phyloP scores from a whole-genome alignment of 2,329 filamentous ascomycete species.

The Alternaria conjuncta region DNA sequence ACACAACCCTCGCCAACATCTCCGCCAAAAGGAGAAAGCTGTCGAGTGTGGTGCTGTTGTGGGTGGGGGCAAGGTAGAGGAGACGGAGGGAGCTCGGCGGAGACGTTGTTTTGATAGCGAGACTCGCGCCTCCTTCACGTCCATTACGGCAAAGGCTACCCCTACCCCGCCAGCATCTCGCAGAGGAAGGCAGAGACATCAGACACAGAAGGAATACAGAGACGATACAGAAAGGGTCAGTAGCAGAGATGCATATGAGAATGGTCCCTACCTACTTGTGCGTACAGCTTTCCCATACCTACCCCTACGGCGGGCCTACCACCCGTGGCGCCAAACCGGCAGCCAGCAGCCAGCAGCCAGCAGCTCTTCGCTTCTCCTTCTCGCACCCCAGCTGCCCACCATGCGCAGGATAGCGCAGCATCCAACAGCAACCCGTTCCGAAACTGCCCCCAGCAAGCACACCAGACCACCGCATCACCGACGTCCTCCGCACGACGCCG shows the following conservation, averaged over 20 bases:
- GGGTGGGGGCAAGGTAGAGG: conserved; percentile 9
- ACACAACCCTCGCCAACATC: conserved; percentile 18
- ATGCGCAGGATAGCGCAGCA: not conserved
- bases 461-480: not conserved
- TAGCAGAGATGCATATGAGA: conserved; percentile 12
- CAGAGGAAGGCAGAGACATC: conserved; percentile 7
- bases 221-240: conserved; percentile 17
- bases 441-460: not conserved
- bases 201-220: conserved; percentile 6
- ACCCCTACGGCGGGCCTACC: not conserved
- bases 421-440: not conserved
- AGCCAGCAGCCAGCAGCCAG: not conserved
- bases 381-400: not conserved
- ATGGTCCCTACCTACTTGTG: conserved; percentile 17
- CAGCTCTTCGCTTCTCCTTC: not conserved
- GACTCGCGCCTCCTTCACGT: conserved; percentile 12
- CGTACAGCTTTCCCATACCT: not conserved
- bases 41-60: conserved; percentile 21
- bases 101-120: conserved; percentile 12
- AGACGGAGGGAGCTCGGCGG: conserved; percentile 6
- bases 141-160: conserved; percentile 4
- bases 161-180: conserved; percentile 2
- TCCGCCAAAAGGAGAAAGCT: conserved; percentile 23
- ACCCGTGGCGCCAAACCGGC: conserved; percentile 2
- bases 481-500: not conserved